A percentile compares a stretch with the other conserved stretches of the same genome.
phyloP scores from a whole-genome alignment of 129 eudicot species.

The Flaveria ramosissima region DNA sequence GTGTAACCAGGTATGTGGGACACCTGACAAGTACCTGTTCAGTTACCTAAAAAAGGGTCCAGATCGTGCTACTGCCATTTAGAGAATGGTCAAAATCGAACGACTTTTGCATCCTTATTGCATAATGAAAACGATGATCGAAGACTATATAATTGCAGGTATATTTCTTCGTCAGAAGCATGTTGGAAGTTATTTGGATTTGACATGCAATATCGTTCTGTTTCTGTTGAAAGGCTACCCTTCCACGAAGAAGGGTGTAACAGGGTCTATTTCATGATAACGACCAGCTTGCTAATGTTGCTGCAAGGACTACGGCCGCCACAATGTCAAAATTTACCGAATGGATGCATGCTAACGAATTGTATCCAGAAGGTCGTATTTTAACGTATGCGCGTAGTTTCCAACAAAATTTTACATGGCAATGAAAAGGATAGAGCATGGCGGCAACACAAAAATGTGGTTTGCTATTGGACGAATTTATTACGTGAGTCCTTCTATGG shows the following conservation, averaged over 20 bases:
- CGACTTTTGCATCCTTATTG: neutral
- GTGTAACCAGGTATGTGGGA: neutral
- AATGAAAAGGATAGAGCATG: neutral
- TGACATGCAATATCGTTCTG: neutral
- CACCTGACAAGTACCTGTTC: conserved; percentile 6
- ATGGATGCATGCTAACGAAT: neutral
- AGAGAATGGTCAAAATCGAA: neutral
- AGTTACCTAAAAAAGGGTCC: neutral
- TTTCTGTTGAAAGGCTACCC: neutral
- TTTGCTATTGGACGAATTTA: neutral
- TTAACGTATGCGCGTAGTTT: neutral
- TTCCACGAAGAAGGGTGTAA: neutral
- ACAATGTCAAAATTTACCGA: neutral
- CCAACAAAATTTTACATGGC: conserved; percentile 8
- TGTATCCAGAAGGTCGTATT: neutral
- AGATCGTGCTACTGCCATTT: neutral
- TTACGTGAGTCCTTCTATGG: neutral
- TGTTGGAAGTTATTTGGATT: conserved; percentile 3
- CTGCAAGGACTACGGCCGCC: neutral
- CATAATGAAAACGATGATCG: neutral
- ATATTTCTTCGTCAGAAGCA: neutral
- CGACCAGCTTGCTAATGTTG: neutral
- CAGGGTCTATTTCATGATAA: neutral
- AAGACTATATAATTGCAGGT: neutral
- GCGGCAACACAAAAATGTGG: neutral